phyloP scores from a whole-genome alignment of 2,329 filamentous ascomycete genomes.

The Sodiomyces alkalinus region DNA sequence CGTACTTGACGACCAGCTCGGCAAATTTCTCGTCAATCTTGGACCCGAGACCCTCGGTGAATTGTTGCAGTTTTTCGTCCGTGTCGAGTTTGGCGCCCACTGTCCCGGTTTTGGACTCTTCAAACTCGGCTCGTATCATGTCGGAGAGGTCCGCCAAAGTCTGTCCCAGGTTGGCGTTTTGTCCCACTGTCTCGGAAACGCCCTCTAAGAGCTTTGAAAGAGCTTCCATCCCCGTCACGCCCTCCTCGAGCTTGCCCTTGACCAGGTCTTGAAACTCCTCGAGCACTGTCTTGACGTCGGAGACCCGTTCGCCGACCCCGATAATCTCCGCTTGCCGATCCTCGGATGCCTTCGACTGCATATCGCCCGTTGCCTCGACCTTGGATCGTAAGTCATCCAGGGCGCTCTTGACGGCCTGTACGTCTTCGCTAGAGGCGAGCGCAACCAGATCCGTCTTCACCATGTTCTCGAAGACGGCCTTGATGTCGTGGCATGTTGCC shows the following conservation, averaged over 20 bases:
- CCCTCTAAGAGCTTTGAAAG: constrained; percentile 56
- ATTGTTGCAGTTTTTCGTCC: constrained; percentile 58
- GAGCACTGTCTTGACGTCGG: constrained; percentile 62
- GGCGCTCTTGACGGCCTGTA: constrained; percentile 54
- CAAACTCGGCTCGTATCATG: constrained; percentile 71
- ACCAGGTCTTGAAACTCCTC: constrained; percentile 66
- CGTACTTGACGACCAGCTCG: constrained; percentile 74
- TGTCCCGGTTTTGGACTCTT: constrained; percentile 67
- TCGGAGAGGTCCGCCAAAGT: constrained; percentile 59
- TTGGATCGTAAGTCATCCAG: constrained; percentile 46
- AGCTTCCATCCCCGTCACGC: constrained; percentile 54
- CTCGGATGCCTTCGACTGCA: constrained; percentile 66
- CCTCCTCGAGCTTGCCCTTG: constrained; percentile 62
- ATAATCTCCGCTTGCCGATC: constrained; percentile 74
- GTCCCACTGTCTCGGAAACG: constrained; percentile 45
- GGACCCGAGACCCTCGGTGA: constrained; percentile 34
- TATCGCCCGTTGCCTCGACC: constrained; percentile 50
- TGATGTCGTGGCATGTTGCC: constrained; percentile 72
- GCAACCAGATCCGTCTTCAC: constrained; percentile 54
- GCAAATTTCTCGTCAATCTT: constrained; percentile 53
- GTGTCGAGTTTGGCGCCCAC: constrained; percentile 69
- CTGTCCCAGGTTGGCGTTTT: constrained; percentile 40
- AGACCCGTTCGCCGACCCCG: constrained; percentile 61
- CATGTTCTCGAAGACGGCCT: constrained; percentile 60
- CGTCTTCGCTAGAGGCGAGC: constrained; percentile 61